Base-by-base conservation (phyloP, 148 eudicot species). In the Agrostemma githago region DNA sequence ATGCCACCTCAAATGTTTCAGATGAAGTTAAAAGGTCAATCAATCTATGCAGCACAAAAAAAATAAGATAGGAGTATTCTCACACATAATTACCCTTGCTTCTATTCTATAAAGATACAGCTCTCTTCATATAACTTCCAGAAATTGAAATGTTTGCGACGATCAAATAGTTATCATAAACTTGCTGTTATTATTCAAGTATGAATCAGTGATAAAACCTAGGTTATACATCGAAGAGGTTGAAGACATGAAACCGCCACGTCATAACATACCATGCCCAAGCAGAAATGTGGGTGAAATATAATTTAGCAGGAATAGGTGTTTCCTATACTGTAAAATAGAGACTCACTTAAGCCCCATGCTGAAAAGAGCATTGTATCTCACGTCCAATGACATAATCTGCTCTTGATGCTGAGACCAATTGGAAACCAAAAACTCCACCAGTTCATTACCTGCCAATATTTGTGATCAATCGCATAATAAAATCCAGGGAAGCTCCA, bases 301-400 rank as follows among this genome's bases (percentile, higher is more conserved):
- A 63, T 59, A 68, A 43, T 57, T 51, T 26, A 61, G 10, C 34
- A 19, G 60, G 57, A 66, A 62, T 2, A 63, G 69, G 59, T 41
- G n/a, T 1, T 21, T 66, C 42, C 19, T 3, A 63, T 16, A 72
- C 48, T 56, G 72, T 48, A 72, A 62, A 72, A 46, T 34, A 57
- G 70, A 79, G 54, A 90, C 98, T 90, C 76, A 95, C 98, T 82
- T 72, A 69, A 72, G 78, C 74, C 74, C 82, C 82, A 75, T 79
- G 51, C 59, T 83, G 96, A 97, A 95, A 19, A 84, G 34, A 74
- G 89, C 92, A 76, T 78, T 81, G 79, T 92, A 95, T 78, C 76
- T 83, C 80, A 76, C 66, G 83, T 92, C 71, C 84, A 95, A 82
- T 42, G 96, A 86, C 80, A 74, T 80, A 79, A 95, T 92, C 78